Percentiles rank a stretch among this genome's conserved stretches.
These are phyloP conservation scores for Pseudopithomyces maydicus DNA, from an alignment of 2,329 filamentous ascomycete genomes.

Conservation along the genomic window DNA sequence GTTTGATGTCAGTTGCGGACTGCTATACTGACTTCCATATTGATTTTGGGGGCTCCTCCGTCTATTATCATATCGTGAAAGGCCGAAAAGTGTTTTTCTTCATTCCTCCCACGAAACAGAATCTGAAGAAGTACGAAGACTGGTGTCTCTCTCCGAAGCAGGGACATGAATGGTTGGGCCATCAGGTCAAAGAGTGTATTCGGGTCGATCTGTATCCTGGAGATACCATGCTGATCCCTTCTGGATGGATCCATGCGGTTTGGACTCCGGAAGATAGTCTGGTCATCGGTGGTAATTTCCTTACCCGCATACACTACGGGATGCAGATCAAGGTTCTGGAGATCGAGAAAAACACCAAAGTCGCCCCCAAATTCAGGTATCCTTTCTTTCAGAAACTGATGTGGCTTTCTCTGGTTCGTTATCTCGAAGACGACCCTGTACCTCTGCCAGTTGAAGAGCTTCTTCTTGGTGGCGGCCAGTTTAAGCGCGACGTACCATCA, in stretches of 20 bases:
- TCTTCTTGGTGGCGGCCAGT: conserved; percentile 61
- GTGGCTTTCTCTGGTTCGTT: conserved; percentile 70
- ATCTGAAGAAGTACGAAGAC: conserved; percentile 72
- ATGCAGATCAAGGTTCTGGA: conserved; percentile 70
- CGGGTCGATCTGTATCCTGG: conserved; percentile 68
- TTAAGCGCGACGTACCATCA: conserved; percentile 59
- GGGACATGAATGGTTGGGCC: conserved; percentile 68
- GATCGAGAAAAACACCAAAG: conserved; percentile 70
- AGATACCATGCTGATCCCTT: conserved; percentile 73
- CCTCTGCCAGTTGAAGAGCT: conserved; percentile 60
- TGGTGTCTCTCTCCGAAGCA: conserved; percentile 72
- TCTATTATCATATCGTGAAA: conserved; percentile 72
- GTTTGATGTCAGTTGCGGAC: conserved; percentile 72
- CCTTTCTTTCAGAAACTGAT: conserved; percentile 72
- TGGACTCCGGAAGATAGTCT: conserved; percentile 73
- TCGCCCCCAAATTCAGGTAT: conserved; percentile 68
- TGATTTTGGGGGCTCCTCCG: conserved; percentile 72
- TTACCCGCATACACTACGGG: conserved; percentile 67
- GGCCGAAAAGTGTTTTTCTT: conserved; percentile 75
- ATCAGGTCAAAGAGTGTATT: conserved; percentile 69
- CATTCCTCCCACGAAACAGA: conserved; percentile 70
- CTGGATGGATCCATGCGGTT: conserved; percentile 74
- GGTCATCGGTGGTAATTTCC: conserved; percentile 73
- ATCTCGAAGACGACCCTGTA: conserved; percentile 68
- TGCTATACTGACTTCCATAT: conserved; percentile 76